Evolutionary conservation across 495 filamentous ascomycete genomes (phyloP).

Genomic region (Penicillium cataractarum): DNA sequence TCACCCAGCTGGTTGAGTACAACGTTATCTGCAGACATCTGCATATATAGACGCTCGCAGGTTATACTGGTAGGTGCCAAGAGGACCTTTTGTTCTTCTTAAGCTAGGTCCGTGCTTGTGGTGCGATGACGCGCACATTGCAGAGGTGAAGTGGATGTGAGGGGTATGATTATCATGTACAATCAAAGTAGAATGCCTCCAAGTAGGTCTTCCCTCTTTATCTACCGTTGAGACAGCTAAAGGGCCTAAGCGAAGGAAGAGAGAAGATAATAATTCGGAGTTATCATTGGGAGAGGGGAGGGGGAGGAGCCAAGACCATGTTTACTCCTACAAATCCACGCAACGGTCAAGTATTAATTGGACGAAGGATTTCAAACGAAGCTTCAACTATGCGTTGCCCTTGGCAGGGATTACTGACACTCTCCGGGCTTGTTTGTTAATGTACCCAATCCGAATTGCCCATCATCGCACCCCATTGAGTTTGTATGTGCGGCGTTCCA

Average conservation of each 20-base stretch:
- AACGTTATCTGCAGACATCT: slow-evolving; percentile 3
- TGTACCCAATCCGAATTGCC: not conserved
- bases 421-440: slow-evolving; percentile 1
- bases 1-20: not conserved
- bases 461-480: not conserved
- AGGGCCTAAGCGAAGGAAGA: not conserved
- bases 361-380: slow-evolving; percentile 11
- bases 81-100: not conserved
- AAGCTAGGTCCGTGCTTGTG: slow-evolving; percentile 18
- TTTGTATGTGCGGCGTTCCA: not conserved
- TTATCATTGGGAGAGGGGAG: not conserved
- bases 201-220: not conserved
- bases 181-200: not conserved
- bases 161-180: not conserved
- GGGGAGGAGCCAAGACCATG: slow-evolving; percentile 1
- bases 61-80: slow-evolving; percentile 1
- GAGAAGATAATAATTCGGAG: not conserved
- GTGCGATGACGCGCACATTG: slow-evolving; percentile 13
- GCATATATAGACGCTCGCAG: not conserved
- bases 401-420: slow-evolving; percentile 7
- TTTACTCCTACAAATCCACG: slow-evolving; percentile 13
- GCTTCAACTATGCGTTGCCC: slow-evolving; percentile 14
- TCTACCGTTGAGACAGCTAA: not conserved
- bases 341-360: slow-evolving; percentile 21
- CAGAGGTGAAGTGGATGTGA: slow-evolving; percentile 4